These are phyloP conservation scores for Ogataea degrootiae DNA, from an alignment of 805 yeast species.

Conservation along the genomic window DNA sequence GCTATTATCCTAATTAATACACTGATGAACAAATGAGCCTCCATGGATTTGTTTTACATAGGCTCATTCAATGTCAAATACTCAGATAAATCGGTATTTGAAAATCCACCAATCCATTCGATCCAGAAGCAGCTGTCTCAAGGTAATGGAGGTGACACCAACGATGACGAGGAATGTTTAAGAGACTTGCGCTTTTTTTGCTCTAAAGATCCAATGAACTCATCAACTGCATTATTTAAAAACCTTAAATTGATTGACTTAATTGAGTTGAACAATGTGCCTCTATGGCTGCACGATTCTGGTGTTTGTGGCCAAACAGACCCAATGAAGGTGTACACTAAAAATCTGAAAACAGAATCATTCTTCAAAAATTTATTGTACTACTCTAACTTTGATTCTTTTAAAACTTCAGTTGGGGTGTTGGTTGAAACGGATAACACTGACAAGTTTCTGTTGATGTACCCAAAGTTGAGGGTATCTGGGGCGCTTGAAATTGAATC, in stretches of 20 bases:
- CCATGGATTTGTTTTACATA: not conserved
- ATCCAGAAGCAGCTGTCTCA: not conserved
- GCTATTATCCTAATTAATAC: too few relatives aligned
- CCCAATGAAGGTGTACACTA: slow-evolving; percentile 8
- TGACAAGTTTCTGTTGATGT: slow-evolving; percentile 9
- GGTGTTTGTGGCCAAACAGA: not conserved
- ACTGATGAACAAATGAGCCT: not conserved
- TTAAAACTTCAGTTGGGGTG: slow-evolving; percentile 4
- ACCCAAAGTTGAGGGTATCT: slow-evolving; percentile 8
- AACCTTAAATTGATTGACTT: slow-evolving; percentile 9
- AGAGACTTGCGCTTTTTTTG: not conserved
- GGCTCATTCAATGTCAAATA: not conserved
- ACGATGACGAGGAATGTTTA: not conserved
- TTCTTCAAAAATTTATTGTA: slow-evolving; percentile 8
- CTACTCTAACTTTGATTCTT: slow-evolving; percentile 9
- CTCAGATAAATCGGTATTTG: too few relatives aligned
- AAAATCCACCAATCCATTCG: too few relatives aligned
- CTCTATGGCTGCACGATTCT: slow-evolving; percentile 11
- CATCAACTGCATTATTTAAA: not conserved
- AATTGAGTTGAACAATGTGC: slow-evolving; percentile 10
- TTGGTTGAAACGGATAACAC: slow-evolving; percentile 10
- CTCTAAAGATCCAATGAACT: not conserved
- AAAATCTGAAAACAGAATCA: slow-evolving; percentile 6
- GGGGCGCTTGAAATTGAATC: slow-evolving; percentile 8
- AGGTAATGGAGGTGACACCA: not conserved